phyloP scores from a whole-genome alignment of 2,329 filamentous ascomycete species.

The Simplicillium sp. region DNA sequence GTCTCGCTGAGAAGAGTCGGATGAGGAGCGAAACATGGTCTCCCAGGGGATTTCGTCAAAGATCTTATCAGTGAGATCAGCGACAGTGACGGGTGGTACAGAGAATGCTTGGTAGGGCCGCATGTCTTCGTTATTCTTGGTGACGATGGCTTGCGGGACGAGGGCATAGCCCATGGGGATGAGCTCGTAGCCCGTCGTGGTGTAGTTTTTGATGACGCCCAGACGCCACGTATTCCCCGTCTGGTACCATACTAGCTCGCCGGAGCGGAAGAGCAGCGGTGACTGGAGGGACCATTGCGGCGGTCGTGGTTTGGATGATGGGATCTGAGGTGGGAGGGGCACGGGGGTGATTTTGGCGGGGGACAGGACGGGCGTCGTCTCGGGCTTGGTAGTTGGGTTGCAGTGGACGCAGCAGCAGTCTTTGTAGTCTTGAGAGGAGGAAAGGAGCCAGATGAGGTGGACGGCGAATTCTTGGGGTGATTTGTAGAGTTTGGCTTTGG shows the following conservation, averaged over 20 bases:
- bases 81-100: constrained; percentile 31
- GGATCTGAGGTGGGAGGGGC: constrained; percentile 24
- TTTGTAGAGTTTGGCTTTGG: constrained; percentile 38
- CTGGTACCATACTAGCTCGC: constrained; percentile 42
- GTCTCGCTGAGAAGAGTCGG: constrained; percentile 28
- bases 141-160: constrained; percentile 26
- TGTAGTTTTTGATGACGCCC: constrained; percentile 29
- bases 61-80: constrained; percentile 26
- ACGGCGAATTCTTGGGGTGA: constrained; percentile 43
- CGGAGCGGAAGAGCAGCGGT: constrained; percentile 32
- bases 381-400: constrained; percentile 21
- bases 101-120: constrained; percentile 43
- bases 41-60: constrained; percentile 36
- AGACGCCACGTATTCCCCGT: constrained; percentile 37
- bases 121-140: constrained; percentile 30
- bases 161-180: constrained; percentile 30
- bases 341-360: constrained; percentile 24
- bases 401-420: constrained; percentile 44
- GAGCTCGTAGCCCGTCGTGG: constrained; percentile 22
- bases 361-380: constrained; percentile 9
- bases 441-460: constrained; percentile 42
- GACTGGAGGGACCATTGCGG: constrained; percentile 22
- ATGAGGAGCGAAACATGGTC: constrained; percentile 19
- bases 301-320: constrained; percentile 17
- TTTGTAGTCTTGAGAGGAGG: constrained; percentile 33